Evolutionary conservation across 225 moss, liverwort and hornwort genomes (phyloP).

Genomic region (Thuidium tamariscinum): DNA sequence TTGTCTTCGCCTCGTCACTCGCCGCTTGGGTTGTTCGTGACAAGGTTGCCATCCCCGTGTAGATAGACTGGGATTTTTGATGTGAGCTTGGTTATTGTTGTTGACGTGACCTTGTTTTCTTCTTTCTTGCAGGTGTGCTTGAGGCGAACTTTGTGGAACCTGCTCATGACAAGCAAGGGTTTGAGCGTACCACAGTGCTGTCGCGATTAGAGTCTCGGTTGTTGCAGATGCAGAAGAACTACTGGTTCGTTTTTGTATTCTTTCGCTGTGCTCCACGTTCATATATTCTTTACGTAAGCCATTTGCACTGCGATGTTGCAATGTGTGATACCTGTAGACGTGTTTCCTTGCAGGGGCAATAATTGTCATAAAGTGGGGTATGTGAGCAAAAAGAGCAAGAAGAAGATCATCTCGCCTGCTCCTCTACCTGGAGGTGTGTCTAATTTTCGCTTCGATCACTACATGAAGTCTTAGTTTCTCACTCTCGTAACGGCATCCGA

Average conservation of each 20-base stretch:
- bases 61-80: background rate
- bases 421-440: constrained; percentile 24
- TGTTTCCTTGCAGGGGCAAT: constrained; percentile 10
- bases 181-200: constrained; percentile 75
- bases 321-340: background rate
- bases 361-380: constrained; percentile 45
- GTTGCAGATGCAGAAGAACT: constrained; percentile 81
- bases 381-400: constrained; percentile 40
- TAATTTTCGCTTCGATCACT: background rate
- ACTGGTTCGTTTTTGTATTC: constrained; percentile 21
- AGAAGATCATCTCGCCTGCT: constrained; percentile 26
- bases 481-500: background rate
- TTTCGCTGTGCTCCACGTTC: background rate
- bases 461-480: background rate
- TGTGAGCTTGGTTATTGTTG: background rate
- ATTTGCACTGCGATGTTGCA: background rate
- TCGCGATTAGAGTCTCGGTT: constrained; percentile 60
- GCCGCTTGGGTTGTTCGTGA: background rate
- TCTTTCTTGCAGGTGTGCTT: constrained; percentile 39
- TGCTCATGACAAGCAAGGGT: constrained; percentile 91
- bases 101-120: background rate
- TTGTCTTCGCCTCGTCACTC: background rate
- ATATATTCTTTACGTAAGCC: background rate
- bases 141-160: constrained; percentile 95
- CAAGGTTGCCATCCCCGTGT: no score